Percentiles rank a stretch among this genome's conserved stretches.
Evolutionary conservation across 208 protist genomes (phyloP).

Genomic region (Angomonas deanei): DNA sequence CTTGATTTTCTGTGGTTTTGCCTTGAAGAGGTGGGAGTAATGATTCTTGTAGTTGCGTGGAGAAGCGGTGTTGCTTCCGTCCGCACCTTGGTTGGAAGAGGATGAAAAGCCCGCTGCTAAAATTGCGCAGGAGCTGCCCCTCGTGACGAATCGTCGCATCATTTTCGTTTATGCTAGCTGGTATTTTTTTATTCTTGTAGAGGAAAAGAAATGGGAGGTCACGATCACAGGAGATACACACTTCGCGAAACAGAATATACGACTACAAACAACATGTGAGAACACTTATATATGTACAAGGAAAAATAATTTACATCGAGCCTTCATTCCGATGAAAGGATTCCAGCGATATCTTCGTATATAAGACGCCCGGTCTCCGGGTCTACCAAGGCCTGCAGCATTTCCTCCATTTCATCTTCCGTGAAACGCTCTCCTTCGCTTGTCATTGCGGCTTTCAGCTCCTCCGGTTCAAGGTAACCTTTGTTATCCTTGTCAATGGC

Average conservation of each 20-base stretch:
- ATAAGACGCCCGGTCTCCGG: slow-evolving; percentile 63
- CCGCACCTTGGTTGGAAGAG: background rate
- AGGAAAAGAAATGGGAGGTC: slow-evolving; percentile 4
- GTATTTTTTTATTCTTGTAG: background rate
- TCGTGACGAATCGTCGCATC: background rate
- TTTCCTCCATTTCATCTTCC: slow-evolving; percentile 72
- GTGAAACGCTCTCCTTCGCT: slow-evolving; percentile 55
- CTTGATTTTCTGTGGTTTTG: slow-evolving; percentile 35
- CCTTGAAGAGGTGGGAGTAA: slow-evolving; percentile 42
- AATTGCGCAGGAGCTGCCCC: background rate
- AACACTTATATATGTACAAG: background rate
- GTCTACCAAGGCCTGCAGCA: slow-evolving; percentile 68
- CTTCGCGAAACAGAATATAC: background rate
- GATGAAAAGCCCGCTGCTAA: background rate
- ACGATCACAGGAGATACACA: background rate
- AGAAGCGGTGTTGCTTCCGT: slow-evolving; percentile 11
- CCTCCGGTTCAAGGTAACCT: slow-evolving; percentile 62
- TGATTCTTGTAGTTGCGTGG: slow-evolving; percentile 52
- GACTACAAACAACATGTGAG: background rate
- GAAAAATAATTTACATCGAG: slow-evolving; percentile 8
- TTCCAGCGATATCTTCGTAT: slow-evolving; percentile 80
- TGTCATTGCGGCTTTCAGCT: slow-evolving; percentile 58
- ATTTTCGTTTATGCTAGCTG: too few relatives aligned
- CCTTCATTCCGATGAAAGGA: slow-evolving; percentile 61
- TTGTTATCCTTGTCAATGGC: slow-evolving; percentile 49